Base-by-base conservation (phyloP, 1,284 basidiomycete genomes). In the Malassezia yamatoensis region DNA sequence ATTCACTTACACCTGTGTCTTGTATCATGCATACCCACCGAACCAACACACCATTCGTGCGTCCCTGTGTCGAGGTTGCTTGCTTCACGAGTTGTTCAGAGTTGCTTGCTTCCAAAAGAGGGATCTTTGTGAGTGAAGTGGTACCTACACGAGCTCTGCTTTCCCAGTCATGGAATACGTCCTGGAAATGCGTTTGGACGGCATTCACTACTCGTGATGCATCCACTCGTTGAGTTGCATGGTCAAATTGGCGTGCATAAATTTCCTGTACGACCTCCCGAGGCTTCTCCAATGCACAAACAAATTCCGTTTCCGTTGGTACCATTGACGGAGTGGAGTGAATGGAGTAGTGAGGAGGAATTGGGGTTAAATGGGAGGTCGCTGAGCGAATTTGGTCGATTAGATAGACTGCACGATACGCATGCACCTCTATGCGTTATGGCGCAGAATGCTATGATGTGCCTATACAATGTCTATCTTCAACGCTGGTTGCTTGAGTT, bases 11-110 rank as follows among this genome's bases (percentile, higher is more conserved):
- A 3, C 55, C 46, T 7, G 55, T 58, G 21, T 58, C 55, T n/a
- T 53, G 50, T 15, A 58, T 39, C 55, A 58, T 58, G 29, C 50
- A 52, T 10, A 38, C 41, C 55, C 55, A 58, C 12, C 55, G 55
- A 2, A 58, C 55, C 2, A 58, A 47, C 24, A 58, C 43, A 21
- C 54, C 54, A 13, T 35, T 15, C 7, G 29, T 10, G 20, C 42
- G 49, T 15, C 48, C 49, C n/a, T 47, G 18, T 5, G 10, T 7
- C 7, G n/a, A 15, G 16, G 48, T 45, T 7, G 44, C 20, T 3
- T 7, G 24, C 20, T 15, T 15, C 11, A 51, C 5, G 3, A 57
- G 32, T 11, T 16, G 3, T 16, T 35, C 20, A 3, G 38, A 11
- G 16, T 18, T 35, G 8, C 20, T 11, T 3, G 33, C 36, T 11